These are phyloP conservation scores for Tetracladium marchalianum DNA, from an alignment of 495 filamentous ascomycete genomes.

Conservation along the genomic window DNA sequence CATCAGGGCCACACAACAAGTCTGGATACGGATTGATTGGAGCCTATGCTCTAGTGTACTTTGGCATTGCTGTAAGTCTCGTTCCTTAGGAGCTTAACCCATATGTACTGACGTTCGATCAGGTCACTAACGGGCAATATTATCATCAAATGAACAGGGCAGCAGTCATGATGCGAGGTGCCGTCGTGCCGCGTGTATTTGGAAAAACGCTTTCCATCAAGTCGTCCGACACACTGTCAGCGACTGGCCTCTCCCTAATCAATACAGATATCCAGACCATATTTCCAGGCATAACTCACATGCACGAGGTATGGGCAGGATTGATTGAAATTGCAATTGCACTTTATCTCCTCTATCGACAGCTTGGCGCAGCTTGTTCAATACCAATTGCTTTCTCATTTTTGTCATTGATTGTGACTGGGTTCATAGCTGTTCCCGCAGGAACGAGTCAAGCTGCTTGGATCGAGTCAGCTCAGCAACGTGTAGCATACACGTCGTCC, in stretches of 20 bases:
- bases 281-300: neutral
- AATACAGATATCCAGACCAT: slow-evolving; percentile 21
- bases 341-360: slow-evolving; percentile 10
- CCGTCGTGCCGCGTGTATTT: too few species aligned
- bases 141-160: too few species aligned
- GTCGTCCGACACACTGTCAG: neutral
- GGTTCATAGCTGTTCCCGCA: slow-evolving; percentile 4
- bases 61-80: slow-evolving; percentile 42
- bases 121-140: too few species aligned
- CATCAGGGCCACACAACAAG: slow-evolving; percentile 5
- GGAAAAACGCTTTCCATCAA: neutral
- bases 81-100: too few species aligned
- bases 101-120: too few species aligned
- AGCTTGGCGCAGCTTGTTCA: slow-evolving; percentile 7
- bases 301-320: slow-evolving; percentile 18
- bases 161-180: too few species aligned
- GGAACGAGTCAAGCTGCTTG: slow-evolving; percentile 27
- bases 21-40: slow-evolving; percentile 53
- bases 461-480: slow-evolving; percentile 31
- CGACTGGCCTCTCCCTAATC: slow-evolving; percentile 24
- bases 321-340: slow-evolving; percentile 13
- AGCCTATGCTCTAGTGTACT: slow-evolving; percentile 51
- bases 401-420: slow-evolving; percentile 16
- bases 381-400: slow-evolving; percentile 16
- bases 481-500: slow-evolving; percentile 24